A percentile compares a stretch with the other conserved stretches of the same genome.
Conservation (phyloP, 169 alveolate genomes). For the Eimeria necatrix region DNA sequence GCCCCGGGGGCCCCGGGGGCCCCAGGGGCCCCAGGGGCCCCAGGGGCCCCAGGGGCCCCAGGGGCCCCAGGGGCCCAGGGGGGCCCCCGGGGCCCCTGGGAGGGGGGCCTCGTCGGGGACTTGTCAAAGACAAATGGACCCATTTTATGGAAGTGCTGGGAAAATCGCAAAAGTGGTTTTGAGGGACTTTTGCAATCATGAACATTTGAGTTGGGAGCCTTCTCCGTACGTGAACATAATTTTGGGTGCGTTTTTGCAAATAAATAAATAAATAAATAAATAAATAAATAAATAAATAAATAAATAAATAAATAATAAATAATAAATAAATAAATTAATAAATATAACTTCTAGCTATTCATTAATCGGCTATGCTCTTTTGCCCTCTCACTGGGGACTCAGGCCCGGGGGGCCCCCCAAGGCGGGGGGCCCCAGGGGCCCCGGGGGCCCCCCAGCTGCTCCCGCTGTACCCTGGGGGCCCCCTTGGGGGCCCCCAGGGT, state of each 20-base stretch:
- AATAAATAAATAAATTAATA: background rate
- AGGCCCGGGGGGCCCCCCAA: background rate
- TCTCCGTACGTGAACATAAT: conserved; percentile 9
- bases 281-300: no score
- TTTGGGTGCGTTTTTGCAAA: no score
- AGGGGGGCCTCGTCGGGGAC: no score
- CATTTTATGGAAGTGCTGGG: conserved; percentile 70
- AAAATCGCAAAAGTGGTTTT: conserved; percentile 19
- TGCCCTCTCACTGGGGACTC: background rate
- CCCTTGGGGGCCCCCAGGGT: background rate
- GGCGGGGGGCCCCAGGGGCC: conserved; percentile 7
- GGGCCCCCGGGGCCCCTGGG: no score
- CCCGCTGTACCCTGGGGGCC: background rate
- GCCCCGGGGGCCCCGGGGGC: no score
- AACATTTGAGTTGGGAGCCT: conserved; percentile 50
- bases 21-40: no score
- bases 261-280: no score
- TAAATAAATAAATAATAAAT: no score
- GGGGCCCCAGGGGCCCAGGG: no score
- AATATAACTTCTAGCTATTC: background rate
- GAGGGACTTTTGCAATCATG: conserved; percentile 69
- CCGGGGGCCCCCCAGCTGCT: background rate
- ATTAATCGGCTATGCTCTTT: background rate
- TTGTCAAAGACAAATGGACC: conserved; percentile 29
- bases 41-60: no score